Base-by-base conservation (phyloP, 345 rosid genomes). In the Camelina laxa region DNA sequence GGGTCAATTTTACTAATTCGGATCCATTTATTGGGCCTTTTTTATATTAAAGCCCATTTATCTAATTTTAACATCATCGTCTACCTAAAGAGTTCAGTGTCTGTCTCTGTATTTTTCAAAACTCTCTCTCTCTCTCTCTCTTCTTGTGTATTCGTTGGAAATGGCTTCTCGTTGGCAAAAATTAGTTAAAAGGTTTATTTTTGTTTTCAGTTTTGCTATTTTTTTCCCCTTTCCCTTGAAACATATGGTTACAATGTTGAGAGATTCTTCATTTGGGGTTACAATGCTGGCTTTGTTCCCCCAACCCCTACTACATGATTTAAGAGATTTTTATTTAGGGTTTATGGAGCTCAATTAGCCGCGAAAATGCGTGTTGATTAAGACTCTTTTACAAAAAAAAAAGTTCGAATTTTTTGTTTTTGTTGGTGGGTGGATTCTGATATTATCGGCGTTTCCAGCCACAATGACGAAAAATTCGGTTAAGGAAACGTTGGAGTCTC, bases 401-500 rank as follows among this genome's bases (percentile, higher is more conserved):
- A 45, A 45, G 50, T 45, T 20, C 5, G 21, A 7, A 11, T 57
- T 44, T 57, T 59, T 41, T 1, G 1, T 33, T 7, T 35, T 36
- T 9, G 9, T 21, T 22, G 27, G 33, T 45, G 57, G 45, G 74
- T 70, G 21, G 21, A 58, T 44, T 59, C 12, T 60, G 47, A 9
- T 7, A 7, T 15, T 6, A 44, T 44, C 9, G 8, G 49, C 17
- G 17, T 45, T 17, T 44, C 90, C 90, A 3, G 36, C 82, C 3
- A 63, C 69, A 9, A 56, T 82, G 83, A 74, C 79, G 35, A 86
- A 85, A 70, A 86, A 85, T 72, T 89, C 96, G n/a, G 62, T 88
- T 59, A 93, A 78, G 74, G 96, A 93, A 79, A 87, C 84, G 93
- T 59, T 84, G 51, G 96, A 84, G 9, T 84, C 89, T 10, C 83